Conservation (phyloP, 345 rosid species). For the Boechera divaricarpa region DNA sequence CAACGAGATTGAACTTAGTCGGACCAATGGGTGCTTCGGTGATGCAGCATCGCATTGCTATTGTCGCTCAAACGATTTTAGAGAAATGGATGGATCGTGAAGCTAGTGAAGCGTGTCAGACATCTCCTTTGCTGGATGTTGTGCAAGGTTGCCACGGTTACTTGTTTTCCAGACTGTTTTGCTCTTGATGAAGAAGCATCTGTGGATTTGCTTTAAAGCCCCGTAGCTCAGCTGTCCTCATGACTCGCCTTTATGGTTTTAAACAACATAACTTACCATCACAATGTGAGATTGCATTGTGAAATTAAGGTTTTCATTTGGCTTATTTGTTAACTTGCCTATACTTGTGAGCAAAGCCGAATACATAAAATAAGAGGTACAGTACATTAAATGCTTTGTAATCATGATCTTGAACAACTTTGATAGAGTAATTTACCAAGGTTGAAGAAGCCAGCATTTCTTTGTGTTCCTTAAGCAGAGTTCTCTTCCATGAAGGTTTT, state of each 20-base stretch:
- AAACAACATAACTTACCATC: neutral
- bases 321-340: neutral
- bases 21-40: slow-evolving; percentile 83
- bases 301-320: neutral
- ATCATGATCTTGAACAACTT: neutral
- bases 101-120: slow-evolving; percentile 82
- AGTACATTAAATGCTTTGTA: neutral
- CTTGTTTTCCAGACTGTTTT: slow-evolving; percentile 85
- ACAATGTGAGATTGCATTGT: neutral
- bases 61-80: slow-evolving; percentile 60
- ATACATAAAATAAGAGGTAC: neutral
- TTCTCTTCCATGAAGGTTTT: no score
- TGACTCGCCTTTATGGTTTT: neutral
- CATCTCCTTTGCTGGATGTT: slow-evolving; percentile 78
- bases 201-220: neutral
- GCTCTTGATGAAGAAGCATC: slow-evolving; percentile 54
- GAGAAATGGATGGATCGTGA: slow-evolving; percentile 67
- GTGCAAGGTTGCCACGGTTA: slow-evolving; percentile 81
- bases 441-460: neutral
- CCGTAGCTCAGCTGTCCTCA: neutral
- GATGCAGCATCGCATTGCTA: slow-evolving; percentile 77
- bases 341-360: neutral
- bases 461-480: neutral
- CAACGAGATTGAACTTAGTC: slow-evolving; percentile 80
- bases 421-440: neutral